These are phyloP conservation scores for Aspergillus bombycis DNA, from an alignment of 2,329 filamentous ascomycete genomes.

Conservation along the genomic window DNA sequence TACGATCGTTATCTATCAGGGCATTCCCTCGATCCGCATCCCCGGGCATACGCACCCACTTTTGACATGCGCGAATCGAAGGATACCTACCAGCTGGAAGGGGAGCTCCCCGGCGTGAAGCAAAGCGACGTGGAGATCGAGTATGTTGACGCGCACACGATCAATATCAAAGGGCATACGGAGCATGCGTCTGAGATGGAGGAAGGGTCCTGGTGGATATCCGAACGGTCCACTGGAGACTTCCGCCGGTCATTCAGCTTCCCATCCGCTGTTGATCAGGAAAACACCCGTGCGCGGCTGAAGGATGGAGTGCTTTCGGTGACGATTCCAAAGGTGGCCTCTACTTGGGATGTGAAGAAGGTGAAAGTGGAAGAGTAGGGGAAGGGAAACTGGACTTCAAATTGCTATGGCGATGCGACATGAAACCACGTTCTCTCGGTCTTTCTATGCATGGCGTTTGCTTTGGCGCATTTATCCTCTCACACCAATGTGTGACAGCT, in stretches of 20 bases:
- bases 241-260: constrained; percentile 64
- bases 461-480: background rate
- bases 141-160: constrained; percentile 51
- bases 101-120: constrained; percentile 52
- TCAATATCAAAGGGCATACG: constrained; percentile 49
- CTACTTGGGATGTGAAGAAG: constrained; percentile 49
- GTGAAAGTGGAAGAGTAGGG: constrained; percentile 37
- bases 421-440: background rate
- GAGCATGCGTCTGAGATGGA: constrained; percentile 34
- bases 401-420: background rate
- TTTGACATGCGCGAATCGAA: constrained; percentile 53
- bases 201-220: constrained; percentile 59
- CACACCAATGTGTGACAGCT: background rate
- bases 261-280: constrained; percentile 61
- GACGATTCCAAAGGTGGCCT: constrained; percentile 57
- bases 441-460: background rate
- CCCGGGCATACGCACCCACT: background rate
- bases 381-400: background rate
- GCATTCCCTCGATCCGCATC: background rate
- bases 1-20: constrained; percentile 4
- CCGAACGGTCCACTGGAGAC: constrained; percentile 61
- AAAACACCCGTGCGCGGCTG: constrained; percentile 62
- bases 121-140: constrained; percentile 53
- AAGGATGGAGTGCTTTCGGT: constrained; percentile 64
- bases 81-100: constrained; percentile 50